Base-by-base conservation (phyloP, 441 rosid species). In the Adansonia grandidieri region DNA sequence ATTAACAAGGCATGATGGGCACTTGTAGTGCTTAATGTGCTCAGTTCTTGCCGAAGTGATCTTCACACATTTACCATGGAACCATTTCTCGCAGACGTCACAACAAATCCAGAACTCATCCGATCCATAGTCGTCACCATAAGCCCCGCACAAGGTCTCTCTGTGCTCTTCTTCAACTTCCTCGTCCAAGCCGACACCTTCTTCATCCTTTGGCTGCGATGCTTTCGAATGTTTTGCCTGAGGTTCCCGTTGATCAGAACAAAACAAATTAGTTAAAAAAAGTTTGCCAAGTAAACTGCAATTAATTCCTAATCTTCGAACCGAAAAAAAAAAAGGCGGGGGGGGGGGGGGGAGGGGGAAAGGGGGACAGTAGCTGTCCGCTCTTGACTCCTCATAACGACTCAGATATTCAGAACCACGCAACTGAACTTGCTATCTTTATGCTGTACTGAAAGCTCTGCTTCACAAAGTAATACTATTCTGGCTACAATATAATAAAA, bases 11-110 rank as follows among this genome's bases (percentile, higher is more conserved):
- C 97, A 93, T 7, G 91, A 83, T 45, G 97, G 97, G 82, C 97
- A 93, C 78, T 91, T 93, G 87, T 93, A 93, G 65, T 91, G 96
- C 86, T 90, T 93, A 74, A 93, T 90, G 82, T 91, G 96, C 87
- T 91, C 94, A 2, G 97, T 96, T 83, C 90, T 90, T 40, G 97
- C 94, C n/a, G 97, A 96, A 22, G 97, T 93, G 71, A 93, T 90
- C 89, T 90, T 91, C 74, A 93, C 97, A 71, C 97, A 91, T 84
- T 90, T 88, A 14, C 96, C 95, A 75, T 91, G 95, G 85, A 91
- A 91, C 96, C 96, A 91, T 65, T 81, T 88, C 79, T 91, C 92
- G 5, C 96, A 90, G 6, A 85, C 66, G 76, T 91, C 96, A 47
- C 96, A 91, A 70, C 89, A 88, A 44, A 91, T 91, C 95, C 93